phyloP scores from a whole-genome alignment of 164 flowering plant genomes.

The Berberis thunbergii region DNA sequence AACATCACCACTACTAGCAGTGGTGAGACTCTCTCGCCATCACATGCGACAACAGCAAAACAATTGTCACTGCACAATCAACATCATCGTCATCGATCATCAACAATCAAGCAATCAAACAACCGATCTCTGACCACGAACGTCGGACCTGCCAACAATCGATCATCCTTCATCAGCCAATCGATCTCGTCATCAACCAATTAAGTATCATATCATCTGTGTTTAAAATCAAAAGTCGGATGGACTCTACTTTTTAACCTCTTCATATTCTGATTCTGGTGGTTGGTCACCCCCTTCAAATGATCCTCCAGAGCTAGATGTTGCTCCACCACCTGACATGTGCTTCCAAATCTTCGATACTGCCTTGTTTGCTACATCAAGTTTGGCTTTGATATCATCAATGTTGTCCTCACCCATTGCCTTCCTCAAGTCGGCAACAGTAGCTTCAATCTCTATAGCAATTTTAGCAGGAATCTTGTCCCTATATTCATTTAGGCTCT shows the following conservation, averaged over 20 bases:
- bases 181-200: no score
- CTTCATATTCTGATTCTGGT: constrained; percentile 66
- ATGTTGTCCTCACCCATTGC: constrained; percentile 32
- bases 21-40: no score
- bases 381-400: constrained; percentile 56
- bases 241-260: constrained; percentile 48
- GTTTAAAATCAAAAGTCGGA: no score
- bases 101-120: no score
- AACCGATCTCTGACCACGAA: no score
- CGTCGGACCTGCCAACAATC: no score
- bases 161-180: no score
- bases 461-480: constrained; percentile 57
- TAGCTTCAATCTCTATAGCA: constrained; percentile 48
- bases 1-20: no score
- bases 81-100: no score
- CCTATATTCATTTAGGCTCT: constrained; percentile 56
- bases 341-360: constrained; percentile 65
- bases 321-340: constrained; percentile 44
- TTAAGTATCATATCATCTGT: no score
- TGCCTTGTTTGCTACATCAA: constrained; percentile 62
- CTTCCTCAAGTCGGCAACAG: constrained; percentile 47
- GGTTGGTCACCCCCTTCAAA: constrained; percentile 45
- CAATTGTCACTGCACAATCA: no score
- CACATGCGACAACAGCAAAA: no score
- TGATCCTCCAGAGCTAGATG: constrained; percentile 22